A percentile compares a stretch with the other conserved stretches of the same genome.
phyloP scores from a whole-genome alignment of 2,329 filamentous ascomycete genomes.

The Macrophomina phaseolina region DNA sequence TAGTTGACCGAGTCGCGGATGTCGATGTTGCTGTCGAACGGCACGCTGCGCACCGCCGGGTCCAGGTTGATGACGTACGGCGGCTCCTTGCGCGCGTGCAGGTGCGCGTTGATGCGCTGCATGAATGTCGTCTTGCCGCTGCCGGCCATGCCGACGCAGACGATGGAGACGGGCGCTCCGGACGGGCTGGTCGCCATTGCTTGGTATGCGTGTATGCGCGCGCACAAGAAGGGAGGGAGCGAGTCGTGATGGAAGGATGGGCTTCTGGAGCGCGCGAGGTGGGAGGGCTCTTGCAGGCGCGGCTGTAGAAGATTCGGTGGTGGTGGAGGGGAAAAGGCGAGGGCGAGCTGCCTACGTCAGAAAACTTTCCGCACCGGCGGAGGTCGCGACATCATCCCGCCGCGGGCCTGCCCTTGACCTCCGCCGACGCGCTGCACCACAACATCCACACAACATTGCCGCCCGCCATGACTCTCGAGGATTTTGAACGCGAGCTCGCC shows the following conservation, averaged over 20 bases:
- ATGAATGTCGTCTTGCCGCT: constrained; percentile 99
- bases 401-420: constrained; percentile 12
- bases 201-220: background rate
- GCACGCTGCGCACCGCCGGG: constrained; percentile 88
- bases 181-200: constrained; percentile 24
- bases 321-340: background rate
- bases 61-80: constrained; percentile 98
- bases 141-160: constrained; percentile 97
- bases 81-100: constrained; percentile 78
- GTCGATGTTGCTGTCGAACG: constrained; percentile 97
- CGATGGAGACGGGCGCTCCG: constrained; percentile 72
- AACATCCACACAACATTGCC: background rate
- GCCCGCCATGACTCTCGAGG: constrained; percentile 63
- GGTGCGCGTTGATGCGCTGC: constrained; percentile 94
- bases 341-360: constrained; percentile 12
- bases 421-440: constrained; percentile 17
- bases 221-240: background rate
- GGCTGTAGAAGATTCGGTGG: constrained; percentile 14
- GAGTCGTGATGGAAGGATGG: background rate
- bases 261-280: background rate
- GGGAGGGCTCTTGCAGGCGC: background rate
- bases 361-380: constrained; percentile 12
- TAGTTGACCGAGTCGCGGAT: constrained; percentile 99
- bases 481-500: constrained; percentile 79
- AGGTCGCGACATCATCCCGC: constrained; percentile 15